A percentile compares a stretch with the other conserved stretches of the same genome.
Conservation (phyloP, 306 rosid genomes). For the Acacia crassicarpa region DNA sequence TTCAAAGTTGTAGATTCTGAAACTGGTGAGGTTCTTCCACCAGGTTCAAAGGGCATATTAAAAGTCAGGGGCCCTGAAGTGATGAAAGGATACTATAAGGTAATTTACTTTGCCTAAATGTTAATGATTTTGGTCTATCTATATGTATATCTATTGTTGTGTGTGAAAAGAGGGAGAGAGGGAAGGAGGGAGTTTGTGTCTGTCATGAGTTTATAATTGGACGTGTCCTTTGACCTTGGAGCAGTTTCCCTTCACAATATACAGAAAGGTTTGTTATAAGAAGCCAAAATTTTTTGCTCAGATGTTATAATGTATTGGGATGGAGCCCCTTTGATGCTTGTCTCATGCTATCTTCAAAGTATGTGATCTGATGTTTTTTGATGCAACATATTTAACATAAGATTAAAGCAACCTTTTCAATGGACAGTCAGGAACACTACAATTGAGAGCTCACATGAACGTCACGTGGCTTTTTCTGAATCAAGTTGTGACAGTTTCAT, state of each 20-base stretch:
- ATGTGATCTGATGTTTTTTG: conserved; percentile 14
- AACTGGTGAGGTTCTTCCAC: conserved; percentile 72
- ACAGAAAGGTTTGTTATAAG: background rate
- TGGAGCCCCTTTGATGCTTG: background rate
- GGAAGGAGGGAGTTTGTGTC: background rate
- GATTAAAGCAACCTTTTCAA: conserved; percentile 11
- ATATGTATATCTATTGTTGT: background rate
- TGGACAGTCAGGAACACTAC: conserved; percentile 10
- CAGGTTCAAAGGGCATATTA: conserved; percentile 81
- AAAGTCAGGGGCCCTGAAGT: conserved; percentile 81
- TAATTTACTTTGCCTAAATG: conserved; percentile 34
- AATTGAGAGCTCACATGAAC: conserved; percentile 9
- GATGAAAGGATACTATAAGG: conserved; percentile 97
- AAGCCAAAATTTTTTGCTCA: background rate
- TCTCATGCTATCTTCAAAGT: background rate
- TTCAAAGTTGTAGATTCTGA: conserved; percentile 74
- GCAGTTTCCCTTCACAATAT: background rate
- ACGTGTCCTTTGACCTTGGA: background rate
- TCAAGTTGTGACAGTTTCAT: conserved; percentile 32
- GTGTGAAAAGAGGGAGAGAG: background rate
- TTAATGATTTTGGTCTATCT: background rate
- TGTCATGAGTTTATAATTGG: background rate
- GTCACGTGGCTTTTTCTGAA: background rate
- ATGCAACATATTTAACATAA: conserved; percentile 9
- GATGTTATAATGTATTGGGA: background rate